Base-by-base conservation (phyloP, 805 yeast species). In the Candida taoyuanica region DNA sequence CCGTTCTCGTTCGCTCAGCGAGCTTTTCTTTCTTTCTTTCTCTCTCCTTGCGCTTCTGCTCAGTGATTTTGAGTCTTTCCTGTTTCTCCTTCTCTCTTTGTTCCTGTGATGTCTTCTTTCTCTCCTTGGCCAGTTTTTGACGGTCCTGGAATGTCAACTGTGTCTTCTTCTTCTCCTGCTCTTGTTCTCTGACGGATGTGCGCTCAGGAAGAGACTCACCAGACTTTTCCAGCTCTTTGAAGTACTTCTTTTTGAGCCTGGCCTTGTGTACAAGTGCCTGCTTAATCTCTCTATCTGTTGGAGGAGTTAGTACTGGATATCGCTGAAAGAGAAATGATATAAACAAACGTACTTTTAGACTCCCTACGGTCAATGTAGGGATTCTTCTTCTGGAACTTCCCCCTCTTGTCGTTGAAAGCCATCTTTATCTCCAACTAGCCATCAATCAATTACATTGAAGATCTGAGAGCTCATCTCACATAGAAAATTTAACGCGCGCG, bases 191-290 rank as follows among this genome's bases (percentile, higher is more conserved):
- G 5, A 49, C 20, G 17, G 49, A 43, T 40, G 62, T n/a, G 26
- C 32, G 66, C 29, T 68, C 74, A 3, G 82, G 81, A 9, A 72
- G 66, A 5, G 62, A 48, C 34, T 72, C 71, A 1, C 89, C 94
- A 49, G 85, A 88, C 36, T 76, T 73, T 46, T 85, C 84, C 29
- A 87, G 59, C 37, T 86, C 66, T 58, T 88, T 87, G 67, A 85
- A 79, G 55, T 89, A 89, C 34, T 76, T 78, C 59, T 81, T 85
- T 65, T 86, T 76, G 48, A 89, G 71, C 52, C 93, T 73, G 12
- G 96, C 85, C 44, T 87, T 74, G 54, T 87, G 94, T 0, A 76
- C 73, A 47, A 89, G 71, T 11, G 93, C 81, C 53, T 72, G 74
- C 52, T 82, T 81, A 52, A 89, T 89, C 43, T 87, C 96, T 38